Conservation (phyloP, 2,329 filamentous ascomycete genomes). For the Clonostachys sp. region DNA sequence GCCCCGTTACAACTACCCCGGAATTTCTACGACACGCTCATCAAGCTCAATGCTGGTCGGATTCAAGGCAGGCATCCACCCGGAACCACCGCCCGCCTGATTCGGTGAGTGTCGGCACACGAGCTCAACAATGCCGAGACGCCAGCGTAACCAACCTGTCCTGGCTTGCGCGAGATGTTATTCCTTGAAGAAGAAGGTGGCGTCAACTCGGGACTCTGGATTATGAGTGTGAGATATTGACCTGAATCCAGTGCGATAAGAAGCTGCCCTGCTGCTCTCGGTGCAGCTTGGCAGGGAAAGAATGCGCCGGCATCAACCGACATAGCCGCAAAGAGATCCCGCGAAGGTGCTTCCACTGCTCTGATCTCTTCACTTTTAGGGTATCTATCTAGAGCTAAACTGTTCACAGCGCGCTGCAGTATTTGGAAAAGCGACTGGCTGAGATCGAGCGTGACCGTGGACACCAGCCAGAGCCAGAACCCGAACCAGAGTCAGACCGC, state of each 20-base stretch:
- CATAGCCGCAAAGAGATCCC: conserved; percentile 6
- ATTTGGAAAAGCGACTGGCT: background rate
- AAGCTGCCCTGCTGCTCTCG: conserved; percentile 6
- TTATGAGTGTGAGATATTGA: background rate
- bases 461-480: background rate
- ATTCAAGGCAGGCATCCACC: too few species aligned
- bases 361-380: background rate
- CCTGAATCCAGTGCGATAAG: conserved; percentile 5
- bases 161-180: conserved; percentile 8
- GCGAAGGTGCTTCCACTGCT: conserved; percentile 2
- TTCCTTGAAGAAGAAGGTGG: conserved; percentile 5
- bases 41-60: too few species aligned
- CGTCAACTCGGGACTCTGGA: background rate
- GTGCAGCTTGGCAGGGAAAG: conserved; percentile 4
- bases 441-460: background rate
- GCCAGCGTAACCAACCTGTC: too few species aligned
- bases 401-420: background rate
- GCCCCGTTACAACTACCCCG: too few species aligned
- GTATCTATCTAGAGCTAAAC: background rate
- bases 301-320: conserved; percentile 7
- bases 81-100: too few species aligned
- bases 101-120: too few species aligned
- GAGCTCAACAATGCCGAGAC: too few species aligned
- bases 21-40: too few species aligned
- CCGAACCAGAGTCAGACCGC: background rate